Evolutionary conservation across 148 eudicot species (phyloP), one percentile per base, ranked within the genome.

Genomic region (Limonium bicolor): DNA sequence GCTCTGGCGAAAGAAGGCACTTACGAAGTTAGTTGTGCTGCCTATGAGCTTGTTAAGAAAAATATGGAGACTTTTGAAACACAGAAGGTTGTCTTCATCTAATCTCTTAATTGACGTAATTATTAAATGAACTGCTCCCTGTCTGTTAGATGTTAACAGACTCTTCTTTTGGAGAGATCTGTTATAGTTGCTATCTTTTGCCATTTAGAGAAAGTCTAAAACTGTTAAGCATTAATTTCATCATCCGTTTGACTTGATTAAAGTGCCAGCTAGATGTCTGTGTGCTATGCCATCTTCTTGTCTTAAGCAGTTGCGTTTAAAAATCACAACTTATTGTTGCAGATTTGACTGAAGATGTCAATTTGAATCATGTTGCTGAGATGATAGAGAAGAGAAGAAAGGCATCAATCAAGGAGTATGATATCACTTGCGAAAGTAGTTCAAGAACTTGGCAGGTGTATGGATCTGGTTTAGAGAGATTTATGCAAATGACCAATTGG

Each of bases 401-500:
- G 23, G 72, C 84, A 66, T 80, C 94, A 33, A 75, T 90, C 23
- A 69, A 61, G 27, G 88, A 84, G 33, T 84, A 70, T 58, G 74
- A 73, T 54, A 77, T 90, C 56, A 68, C 72, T 35, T 85, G 75
- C 54, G 92, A 90, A 23, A 55, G 59, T 56, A 51, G 61, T 61
- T 60, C 62, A 27, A 75, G 62, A 13, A 72, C 79, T 0, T 90
- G 97, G 97, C 58, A 70, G 67, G 87, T 84, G 18, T 34, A 35
- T 34, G 97, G 97, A 55, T 48, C 81, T 9, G 97, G 97, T 15
- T 63, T 84, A 61, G 65, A 70, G 60, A 87, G 95, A 44, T 90
- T 90, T 73, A 80, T 90, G 56, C 95, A 90, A 65, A 90, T 90
- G 97, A 90, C 95, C 34, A 90, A 90, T 65, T 90, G 97, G 97